Base-by-base conservation (phyloP, 441 rosid species). In the Capsella rubella region DNA sequence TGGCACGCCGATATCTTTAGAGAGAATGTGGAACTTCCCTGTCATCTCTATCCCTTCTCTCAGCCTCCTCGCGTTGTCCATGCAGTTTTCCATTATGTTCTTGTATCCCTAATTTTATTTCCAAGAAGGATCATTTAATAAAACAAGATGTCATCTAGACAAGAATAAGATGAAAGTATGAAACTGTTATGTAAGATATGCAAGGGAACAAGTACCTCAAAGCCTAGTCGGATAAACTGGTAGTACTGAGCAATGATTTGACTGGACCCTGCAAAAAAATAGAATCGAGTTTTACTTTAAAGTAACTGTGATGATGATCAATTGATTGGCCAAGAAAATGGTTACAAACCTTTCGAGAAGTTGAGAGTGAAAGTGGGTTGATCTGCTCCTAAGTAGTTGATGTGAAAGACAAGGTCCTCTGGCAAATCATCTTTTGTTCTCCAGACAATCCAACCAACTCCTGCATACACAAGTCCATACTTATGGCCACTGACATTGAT, bases 321-420 rank as follows among this genome's bases (percentile, higher is more conserved):
- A 43, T 10, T 18, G 34, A 34, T 18, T 58, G n/a, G 27, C 4
- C 1, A 50, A 47, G 50, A 11, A 1, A 70, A 13, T 64, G 15
- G 21, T 18, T 13, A 39, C 31, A 34, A 59, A 86, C 90, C 92
- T 79, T 81, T 82, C 0, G 85, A 89, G 83, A 90, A 90, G 77
- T 89, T 90, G 68, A 90, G 92, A 59, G 94, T 90, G 74, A 87
- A 90, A 56, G 94, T 90, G 64, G 96, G 95, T 76, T 92, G 97
- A 83, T 92, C 96, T 67, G 93, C 78, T 59, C 96, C 93, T 53
- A 92, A 90, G 81, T 92, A 90, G 81, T 92, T 92, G 67, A 90
- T 92, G 79, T 85, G 96, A 71, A 89, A 92, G 70, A 92, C 81
- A 3, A 92, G 97, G 4, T 92, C 96, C 0, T 89, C 93, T 0